Evolutionary conservation across 768 basidiomycete species (phyloP).

Genomic region (Podaxis pistillaris): DNA sequence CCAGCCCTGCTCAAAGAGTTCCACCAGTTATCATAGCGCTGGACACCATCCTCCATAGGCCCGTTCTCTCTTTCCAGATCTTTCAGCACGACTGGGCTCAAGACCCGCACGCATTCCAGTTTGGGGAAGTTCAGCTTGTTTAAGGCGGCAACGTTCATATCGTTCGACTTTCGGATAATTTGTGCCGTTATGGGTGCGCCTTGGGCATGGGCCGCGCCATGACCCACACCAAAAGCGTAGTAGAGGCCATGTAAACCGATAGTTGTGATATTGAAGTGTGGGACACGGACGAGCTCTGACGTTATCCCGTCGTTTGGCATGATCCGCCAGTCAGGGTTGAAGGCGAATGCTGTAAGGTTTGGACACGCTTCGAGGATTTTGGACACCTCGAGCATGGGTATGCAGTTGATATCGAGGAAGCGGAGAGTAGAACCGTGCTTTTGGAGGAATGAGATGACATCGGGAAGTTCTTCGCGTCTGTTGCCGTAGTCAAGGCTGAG

Average conservation of each 20-base stretch:
- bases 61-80: conserved; percentile 57
- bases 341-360: conserved; percentile 56
- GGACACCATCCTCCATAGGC: conserved; percentile 42
- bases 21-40: conserved; percentile 75
- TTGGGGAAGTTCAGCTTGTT: conserved; percentile 57
- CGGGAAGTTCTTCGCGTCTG: conserved; percentile 50
- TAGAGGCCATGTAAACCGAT: conserved; percentile 70
- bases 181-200: conserved; percentile 41
- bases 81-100: conserved; percentile 53
- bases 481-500: conserved; percentile 55
- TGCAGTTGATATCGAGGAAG: conserved; percentile 65
- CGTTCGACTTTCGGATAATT: conserved; percentile 57
- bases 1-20: conserved; percentile 44
- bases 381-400: conserved; percentile 54
- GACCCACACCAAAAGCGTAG: conserved; percentile 68
- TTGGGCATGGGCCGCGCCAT: conserved; percentile 39
- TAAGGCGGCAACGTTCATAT: conserved; percentile 60
- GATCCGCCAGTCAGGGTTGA: conserved; percentile 76
- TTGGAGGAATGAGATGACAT: conserved; percentile 56
- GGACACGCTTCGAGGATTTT: conserved; percentile 65
- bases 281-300: conserved; percentile 43
- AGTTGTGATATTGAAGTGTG: conserved; percentile 55
- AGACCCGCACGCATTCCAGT: conserved; percentile 54
- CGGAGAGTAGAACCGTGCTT: conserved; percentile 56
- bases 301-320: conserved; percentile 30